Base-by-base conservation (phyloP, 768 basidiomycete genomes). In the Filobasidium floriforme region DNA sequence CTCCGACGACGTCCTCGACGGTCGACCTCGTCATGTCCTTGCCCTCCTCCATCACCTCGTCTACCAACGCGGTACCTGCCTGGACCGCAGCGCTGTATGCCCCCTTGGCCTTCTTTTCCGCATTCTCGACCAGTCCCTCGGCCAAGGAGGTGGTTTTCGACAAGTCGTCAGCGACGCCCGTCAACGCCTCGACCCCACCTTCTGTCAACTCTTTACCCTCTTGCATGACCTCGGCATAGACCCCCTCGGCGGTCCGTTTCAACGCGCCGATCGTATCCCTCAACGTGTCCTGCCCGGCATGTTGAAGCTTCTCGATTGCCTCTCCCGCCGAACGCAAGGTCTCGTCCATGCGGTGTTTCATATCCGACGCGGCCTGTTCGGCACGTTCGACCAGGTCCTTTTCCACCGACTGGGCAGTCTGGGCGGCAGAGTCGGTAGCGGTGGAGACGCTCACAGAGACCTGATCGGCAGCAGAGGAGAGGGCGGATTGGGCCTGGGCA, bases 31-130 rank as follows among this genome's bases (percentile, higher is more conserved):
- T 68, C 26, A 51, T 46, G 19, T 61, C 67, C 60, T 68, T 51
- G n/a, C 67, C 67, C 41, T 68, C 67, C 54, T 68, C 59, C 60
- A 65, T 65, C 22, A 65, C 54, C 29, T 65, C 60, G 14, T 64
- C 40, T 11, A 62, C 60, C 15, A 68, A 22, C 2, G 29, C 41
- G 9, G 54, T 28, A 9, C 62, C 67, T 1, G 52, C 63, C 18
- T 59, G 29, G n/a, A 59, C 59, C 7, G 61, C 67, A 1, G 55
- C 40, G 4, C 63, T 29, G 22, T 62, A 55, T 0, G 60, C 66
- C 1, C 51, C 61, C 22, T 59, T 52, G n/a, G 61, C 66, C 14
- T 32, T 46, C 4, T 67, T 19, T 41, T 57, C 51, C 11, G 55
- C 62, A 37, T 49, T 18, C 24, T 64, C 28, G 22, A 51, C 41